phyloP scores from a whole-genome alignment of 2,329 filamentous ascomycete genomes.

The Domatiomyces catenatus region DNA sequence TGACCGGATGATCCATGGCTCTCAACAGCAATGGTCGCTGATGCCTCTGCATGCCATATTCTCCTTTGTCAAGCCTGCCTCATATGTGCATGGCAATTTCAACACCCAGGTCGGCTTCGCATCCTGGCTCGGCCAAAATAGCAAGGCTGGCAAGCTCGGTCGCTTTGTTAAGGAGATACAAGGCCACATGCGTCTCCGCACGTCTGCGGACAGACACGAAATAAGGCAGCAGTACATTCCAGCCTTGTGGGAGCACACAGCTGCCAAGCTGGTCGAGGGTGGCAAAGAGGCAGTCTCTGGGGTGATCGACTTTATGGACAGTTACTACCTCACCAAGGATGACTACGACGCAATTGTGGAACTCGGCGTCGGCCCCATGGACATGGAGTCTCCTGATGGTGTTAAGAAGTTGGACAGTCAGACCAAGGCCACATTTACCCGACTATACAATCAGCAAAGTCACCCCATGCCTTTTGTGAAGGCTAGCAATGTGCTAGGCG shows the following conservation, averaged over 20 bases:
- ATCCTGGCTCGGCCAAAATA: conserved; percentile 88
- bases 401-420: conserved; percentile 62
- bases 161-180: conserved; percentile 87
- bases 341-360: conserved; percentile 90
- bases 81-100: conserved; percentile 68
- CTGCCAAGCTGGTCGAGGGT: conserved; percentile 57
- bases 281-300: conserved; percentile 69
- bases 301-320: conserved; percentile 92
- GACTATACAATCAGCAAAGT: conserved; percentile 70
- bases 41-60: conserved; percentile 96
- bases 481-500: conserved; percentile 57
- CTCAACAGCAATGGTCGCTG: conserved; percentile 93
- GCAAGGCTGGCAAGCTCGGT: conserved; percentile 61
- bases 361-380: conserved; percentile 73
- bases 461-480: conserved; percentile 97
- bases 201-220: conserved; percentile 83
- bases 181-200: conserved; percentile 84
- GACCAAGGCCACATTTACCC: conserved; percentile 78
- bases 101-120: conserved; percentile 61
- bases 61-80: conserved; percentile 82
- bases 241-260: conserved; percentile 64
- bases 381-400: conserved; percentile 39
- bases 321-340: conserved; percentile 85
- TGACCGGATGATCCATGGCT: conserved; percentile 95
- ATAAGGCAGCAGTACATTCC: conserved; percentile 90